Evolutionary conservation across 2,329 filamentous ascomycete genomes (phyloP).

Genomic region (Beauveria sp.): DNA sequence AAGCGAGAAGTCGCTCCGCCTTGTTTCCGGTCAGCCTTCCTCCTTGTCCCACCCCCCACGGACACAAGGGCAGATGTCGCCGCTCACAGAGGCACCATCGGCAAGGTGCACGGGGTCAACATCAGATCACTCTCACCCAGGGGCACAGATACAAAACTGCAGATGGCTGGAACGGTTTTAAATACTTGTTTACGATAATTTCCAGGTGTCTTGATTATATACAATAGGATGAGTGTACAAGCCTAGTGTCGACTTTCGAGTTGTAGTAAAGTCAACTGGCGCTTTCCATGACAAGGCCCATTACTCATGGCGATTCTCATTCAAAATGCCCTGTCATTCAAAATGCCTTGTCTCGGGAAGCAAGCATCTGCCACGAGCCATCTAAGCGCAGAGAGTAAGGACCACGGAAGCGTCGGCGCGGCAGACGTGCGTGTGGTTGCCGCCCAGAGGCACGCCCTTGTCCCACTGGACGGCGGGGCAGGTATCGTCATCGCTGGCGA

Average conservation of each 20-base stretch:
- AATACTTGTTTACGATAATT: neutral
- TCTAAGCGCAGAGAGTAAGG: slow-evolving; percentile 28
- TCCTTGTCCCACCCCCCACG: no score
- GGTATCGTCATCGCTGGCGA: slow-evolving; percentile 20
- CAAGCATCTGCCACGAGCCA: no score
- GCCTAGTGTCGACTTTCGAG: neutral
- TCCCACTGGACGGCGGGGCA: slow-evolving; percentile 31
- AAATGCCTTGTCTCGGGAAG: neutral
- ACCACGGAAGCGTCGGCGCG: slow-evolving; percentile 24
- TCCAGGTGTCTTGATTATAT: neutral
- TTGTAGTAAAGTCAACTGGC: neutral
- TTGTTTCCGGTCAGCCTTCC: no score
- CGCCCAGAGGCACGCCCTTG: slow-evolving; percentile 26
- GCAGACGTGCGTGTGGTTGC: slow-evolving; percentile 32
- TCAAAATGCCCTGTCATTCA: neutral
- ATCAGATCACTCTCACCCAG: neutral
- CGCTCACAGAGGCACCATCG: slow-evolving; percentile 52
- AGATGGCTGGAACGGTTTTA: neutral
- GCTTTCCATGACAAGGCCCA: neutral
- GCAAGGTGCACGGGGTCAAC: slow-evolving; percentile 30
- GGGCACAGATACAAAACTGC: neutral
- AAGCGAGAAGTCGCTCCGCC: no score
- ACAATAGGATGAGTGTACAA: neutral
- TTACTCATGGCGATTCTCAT: neutral
- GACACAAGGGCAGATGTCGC: slow-evolving; percentile 43